These are phyloP conservation scores for Austroboletus niveus DNA, from an alignment of 1,284 basidiomycete genomes.

Conservation along the genomic window DNA sequence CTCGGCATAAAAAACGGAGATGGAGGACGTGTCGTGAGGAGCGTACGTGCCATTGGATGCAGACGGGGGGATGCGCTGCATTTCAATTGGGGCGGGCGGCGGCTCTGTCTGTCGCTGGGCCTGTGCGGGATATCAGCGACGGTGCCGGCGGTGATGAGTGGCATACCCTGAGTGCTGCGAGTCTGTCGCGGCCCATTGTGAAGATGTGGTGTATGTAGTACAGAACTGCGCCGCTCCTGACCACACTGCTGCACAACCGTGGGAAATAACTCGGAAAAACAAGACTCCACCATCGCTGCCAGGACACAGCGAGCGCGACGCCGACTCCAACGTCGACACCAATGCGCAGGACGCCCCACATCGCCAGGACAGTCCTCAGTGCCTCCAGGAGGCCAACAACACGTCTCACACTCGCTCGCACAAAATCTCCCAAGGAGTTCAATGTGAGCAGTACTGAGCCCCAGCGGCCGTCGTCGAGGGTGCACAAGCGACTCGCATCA, in stretches of 20 bases:
- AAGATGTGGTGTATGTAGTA: neutral
- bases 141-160: neutral
- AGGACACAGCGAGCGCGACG: constrained; percentile 8
- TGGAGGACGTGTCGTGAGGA: constrained; percentile 20
- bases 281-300: neutral
- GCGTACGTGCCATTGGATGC: constrained; percentile 9
- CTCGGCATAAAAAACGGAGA: constrained; percentile 33
- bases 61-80: constrained; percentile 22
- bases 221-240: neutral
- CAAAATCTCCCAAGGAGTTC: constrained; percentile 24
- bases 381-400: constrained; percentile 8
- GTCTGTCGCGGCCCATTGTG: constrained; percentile 31
- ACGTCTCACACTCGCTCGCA: constrained; percentile 19
- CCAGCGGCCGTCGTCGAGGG: constrained; percentile 25
- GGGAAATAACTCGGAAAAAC: constrained; percentile 14
- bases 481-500: constrained; percentile 36
- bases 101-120: constrained; percentile 30
- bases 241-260: constrained; percentile 6
- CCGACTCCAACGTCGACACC: neutral
- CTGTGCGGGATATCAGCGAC: constrained; percentile 13
- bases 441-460: constrained; percentile 15
- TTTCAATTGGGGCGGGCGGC: constrained; percentile 27
- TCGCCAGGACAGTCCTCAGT: constrained; percentile 20
- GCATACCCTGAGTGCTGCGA: constrained; percentile 33
- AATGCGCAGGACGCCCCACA: constrained; percentile 27